Percentiles rank a stretch among this genome's conserved stretches.
phyloP scores from a whole-genome alignment of 768 basidiomycete species.

The Floccularia luteovirens region DNA sequence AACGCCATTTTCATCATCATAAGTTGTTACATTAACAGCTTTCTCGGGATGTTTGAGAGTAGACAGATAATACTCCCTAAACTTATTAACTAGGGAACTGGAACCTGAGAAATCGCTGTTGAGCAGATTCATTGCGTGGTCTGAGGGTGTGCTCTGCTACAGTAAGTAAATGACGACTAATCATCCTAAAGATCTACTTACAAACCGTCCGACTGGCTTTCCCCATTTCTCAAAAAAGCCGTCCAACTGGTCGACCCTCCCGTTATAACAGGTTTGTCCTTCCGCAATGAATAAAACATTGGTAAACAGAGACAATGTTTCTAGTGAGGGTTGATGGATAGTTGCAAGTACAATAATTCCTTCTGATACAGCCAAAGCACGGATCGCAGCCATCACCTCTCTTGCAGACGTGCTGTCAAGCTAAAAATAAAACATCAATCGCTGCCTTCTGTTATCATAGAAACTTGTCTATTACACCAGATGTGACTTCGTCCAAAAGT shows the following conservation, averaged over 20 bases:
- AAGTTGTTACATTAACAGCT: background rate
- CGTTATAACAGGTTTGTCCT: slow-evolving; percentile 37
- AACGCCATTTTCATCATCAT: background rate
- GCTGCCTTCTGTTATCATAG: background rate
- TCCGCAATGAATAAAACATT: slow-evolving; percentile 48
- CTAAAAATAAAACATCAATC: slow-evolving; percentile 11
- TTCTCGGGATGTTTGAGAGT: background rate
- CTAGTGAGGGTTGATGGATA: slow-evolving; percentile 62
- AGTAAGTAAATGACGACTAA: slow-evolving; percentile 9
- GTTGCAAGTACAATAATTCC: slow-evolving; percentile 54
- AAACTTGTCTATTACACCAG: slow-evolving; percentile 24
- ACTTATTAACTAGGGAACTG: slow-evolving; percentile 13
- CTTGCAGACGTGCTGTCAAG: slow-evolving; percentile 41
- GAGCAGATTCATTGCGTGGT: slow-evolving; percentile 54
- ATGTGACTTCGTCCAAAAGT: slow-evolving; percentile 57
- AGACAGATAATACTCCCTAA: slow-evolving; percentile 27
- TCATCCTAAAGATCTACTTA: slow-evolving; percentile 10
- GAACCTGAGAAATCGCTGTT: slow-evolving; percentile 33
- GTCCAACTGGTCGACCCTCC: slow-evolving; percentile 31
- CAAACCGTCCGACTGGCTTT: slow-evolving; percentile 25
- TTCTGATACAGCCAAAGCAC: slow-evolving; percentile 33
- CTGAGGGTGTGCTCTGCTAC: slow-evolving; percentile 42
- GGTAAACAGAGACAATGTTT: slow-evolving; percentile 54
- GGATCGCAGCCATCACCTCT: slow-evolving; percentile 35
- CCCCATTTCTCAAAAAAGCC: slow-evolving; percentile 32